Conservation (phyloP, 2,329 filamentous ascomycete species). For the Pezicula neosporulosa region DNA sequence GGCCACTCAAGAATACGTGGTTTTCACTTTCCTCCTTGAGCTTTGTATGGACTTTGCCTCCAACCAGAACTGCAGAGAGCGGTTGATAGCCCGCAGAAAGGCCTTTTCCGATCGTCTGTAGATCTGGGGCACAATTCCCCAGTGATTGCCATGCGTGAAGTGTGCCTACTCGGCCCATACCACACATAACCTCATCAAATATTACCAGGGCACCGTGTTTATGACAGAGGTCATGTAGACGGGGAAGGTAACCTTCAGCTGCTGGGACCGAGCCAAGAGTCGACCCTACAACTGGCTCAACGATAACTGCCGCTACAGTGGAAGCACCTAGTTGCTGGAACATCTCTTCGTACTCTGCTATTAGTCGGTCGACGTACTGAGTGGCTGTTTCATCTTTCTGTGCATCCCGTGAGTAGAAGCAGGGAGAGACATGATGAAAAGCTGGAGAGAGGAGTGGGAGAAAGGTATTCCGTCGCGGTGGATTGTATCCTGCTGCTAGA, state of each 20-base stretch:
- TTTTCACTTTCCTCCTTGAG: slow-evolving; percentile 36
- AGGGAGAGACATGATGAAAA: slow-evolving; percentile 52
- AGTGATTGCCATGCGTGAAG: slow-evolving; percentile 48
- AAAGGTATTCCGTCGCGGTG: slow-evolving; percentile 49
- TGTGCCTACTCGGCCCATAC: slow-evolving; percentile 43
- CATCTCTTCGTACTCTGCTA: slow-evolving; percentile 54
- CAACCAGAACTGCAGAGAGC: slow-evolving; percentile 53
- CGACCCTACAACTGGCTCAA: slow-evolving; percentile 62
- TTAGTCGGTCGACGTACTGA: slow-evolving; percentile 51
- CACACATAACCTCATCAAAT: slow-evolving; percentile 63
- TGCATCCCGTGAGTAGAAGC: slow-evolving; percentile 56
- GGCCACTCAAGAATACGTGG: not conserved
- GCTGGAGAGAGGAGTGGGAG: slow-evolving; percentile 49
- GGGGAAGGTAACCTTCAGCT: slow-evolving; percentile 61
- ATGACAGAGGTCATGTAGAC: slow-evolving; percentile 61
- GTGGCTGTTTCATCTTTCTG: slow-evolving; percentile 41
- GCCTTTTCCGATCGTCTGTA: slow-evolving; percentile 61
- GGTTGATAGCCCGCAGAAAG: slow-evolving; percentile 58
- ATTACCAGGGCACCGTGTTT: slow-evolving; percentile 67
- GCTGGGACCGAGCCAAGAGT: slow-evolving; percentile 64
- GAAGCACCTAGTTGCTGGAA: slow-evolving; percentile 53
- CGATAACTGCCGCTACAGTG: slow-evolving; percentile 60
- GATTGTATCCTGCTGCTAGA: slow-evolving; percentile 52
- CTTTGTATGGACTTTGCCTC: slow-evolving; percentile 21
- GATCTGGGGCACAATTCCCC: slow-evolving; percentile 50